A percentile compares a stretch with the other conserved stretches of the same genome.
Conservation (phyloP, 768 basidiomycete species). For the Rhizopogon vulgaris region DNA sequence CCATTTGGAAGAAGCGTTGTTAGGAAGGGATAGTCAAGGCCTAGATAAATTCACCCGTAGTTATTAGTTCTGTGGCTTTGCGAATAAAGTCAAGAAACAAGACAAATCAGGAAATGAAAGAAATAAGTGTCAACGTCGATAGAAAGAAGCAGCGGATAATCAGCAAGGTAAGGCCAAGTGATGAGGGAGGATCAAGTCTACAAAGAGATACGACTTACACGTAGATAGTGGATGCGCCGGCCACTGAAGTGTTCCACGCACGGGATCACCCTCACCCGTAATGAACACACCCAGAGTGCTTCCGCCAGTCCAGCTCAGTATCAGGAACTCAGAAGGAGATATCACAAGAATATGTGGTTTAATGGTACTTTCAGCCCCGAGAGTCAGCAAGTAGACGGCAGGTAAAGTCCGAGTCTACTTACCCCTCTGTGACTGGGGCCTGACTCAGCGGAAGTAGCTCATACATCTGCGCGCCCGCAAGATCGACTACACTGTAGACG, state of each 20-base stretch:
- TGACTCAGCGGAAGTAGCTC: constrained; percentile 80
- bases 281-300: constrained; percentile 85
- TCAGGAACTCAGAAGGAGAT: constrained; percentile 73
- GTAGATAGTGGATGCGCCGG: constrained; percentile 67
- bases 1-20: constrained; percentile 73
- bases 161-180: not conserved
- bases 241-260: constrained; percentile 88
- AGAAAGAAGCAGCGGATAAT: too few relatives aligned
- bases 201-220: constrained; percentile 42
- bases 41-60: constrained; percentile 29
- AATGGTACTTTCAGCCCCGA: not conserved
- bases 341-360: constrained; percentile 75
- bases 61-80: not conserved
- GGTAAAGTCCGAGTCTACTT: constrained; percentile 15
- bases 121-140: not conserved
- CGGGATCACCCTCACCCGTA: constrained; percentile 78
- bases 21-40: constrained; percentile 77
- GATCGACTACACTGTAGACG: constrained; percentile 73
- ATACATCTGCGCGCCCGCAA: constrained; percentile 62
- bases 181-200: not conserved
- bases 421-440: constrained; percentile 35
- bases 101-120: not conserved
- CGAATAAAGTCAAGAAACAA: not conserved
- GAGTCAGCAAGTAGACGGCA: not conserved
- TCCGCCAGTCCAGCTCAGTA: constrained; percentile 78